Percentiles rank a stretch among this genome's conserved stretches.
Evolutionary conservation across 352 stramenopile genomes (phyloP).

Genomic region (Pythium pectinolyticum): DNA sequence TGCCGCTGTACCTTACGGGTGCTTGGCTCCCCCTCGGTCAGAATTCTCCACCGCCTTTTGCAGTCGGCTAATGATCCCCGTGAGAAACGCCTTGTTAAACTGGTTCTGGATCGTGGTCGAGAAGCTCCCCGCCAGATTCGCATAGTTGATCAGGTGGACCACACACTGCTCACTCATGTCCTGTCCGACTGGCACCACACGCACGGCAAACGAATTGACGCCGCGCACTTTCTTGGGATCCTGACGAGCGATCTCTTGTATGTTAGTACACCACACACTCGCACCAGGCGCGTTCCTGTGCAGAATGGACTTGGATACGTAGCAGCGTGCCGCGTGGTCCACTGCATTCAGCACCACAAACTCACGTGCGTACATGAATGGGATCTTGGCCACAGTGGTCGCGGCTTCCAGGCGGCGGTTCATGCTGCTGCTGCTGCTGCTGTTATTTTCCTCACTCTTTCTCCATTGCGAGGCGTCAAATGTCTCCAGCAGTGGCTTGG

Average conservation of each 20-base stretch:
- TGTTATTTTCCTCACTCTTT: constrained; percentile 10
- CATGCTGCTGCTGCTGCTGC: too few relatives aligned
- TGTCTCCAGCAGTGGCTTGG: constrained; percentile 30
- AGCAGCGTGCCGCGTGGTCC: constrained; percentile 9
- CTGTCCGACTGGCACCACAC: not conserved
- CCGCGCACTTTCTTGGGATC: constrained; percentile 4
- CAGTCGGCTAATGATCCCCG: constrained; percentile 20
- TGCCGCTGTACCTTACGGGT: too few relatives aligned
- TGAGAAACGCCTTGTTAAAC: constrained; percentile 28
- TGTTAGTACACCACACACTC: not conserved
- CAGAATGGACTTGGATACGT: constrained; percentile 30
- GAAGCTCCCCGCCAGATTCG: constrained; percentile 18
- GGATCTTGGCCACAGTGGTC: constrained; percentile 21
- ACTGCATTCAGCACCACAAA: constrained; percentile 36
- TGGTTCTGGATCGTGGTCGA: constrained; percentile 21
- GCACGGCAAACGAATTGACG: constrained; percentile 26
- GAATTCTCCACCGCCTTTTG: constrained; percentile 28
- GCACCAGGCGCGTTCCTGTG: constrained; percentile 12
- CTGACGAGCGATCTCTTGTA: not conserved
- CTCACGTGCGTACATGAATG: constrained; percentile 24
- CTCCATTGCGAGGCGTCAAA: constrained; percentile 30
- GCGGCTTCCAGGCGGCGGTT: constrained; percentile 33
- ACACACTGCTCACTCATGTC: constrained; percentile 4
- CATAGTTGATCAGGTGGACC: constrained; percentile 27
- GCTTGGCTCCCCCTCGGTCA: too few relatives aligned